Base-by-base conservation (phyloP, 1,139 yeast genomes). In the Debaryomycetaceae sp. region DNA sequence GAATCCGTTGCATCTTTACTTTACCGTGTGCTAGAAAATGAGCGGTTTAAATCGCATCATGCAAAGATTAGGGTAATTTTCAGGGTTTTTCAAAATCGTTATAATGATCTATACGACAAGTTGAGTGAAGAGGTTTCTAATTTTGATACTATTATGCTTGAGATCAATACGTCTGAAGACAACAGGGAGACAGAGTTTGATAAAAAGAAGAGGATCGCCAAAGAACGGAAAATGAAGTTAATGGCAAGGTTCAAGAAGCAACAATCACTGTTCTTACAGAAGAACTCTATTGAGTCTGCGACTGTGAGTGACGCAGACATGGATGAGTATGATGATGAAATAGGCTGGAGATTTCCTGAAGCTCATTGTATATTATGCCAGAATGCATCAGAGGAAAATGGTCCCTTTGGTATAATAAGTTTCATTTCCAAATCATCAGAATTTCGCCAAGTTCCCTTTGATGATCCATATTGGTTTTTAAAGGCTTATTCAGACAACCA, bases 291-390 rank as follows among this genome's bases (percentile, higher is more conserved):
- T 34, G 66, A 59, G 9, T 46, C 49, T 17, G 49, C 44, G n/a
- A 67, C 63, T 28, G 35, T 52, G 34, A 58, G 62, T 36, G 75
- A 68, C 31, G 55, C 58, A 6, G 76, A 70, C 33, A 68, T 69
- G 63, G 72, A 65, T 39, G 59, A 63, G 17, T 38, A 46, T 18
- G 62, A 53, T 2, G 52, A 47, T 4, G 62, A 53, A 2, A 58
- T 55, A 8, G 75, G 70, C 6, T 87, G 95, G 95, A 66, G 66
- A 31, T 88, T 78, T 52, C 95, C 96, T 0, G 85, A 81, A 32
- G 83, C 83, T 31, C 85, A 81, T 45, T 92, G 98, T 57, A 83
- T 91, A 31, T 71, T 92, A 24, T 92, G 98, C 58, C 95, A 91
- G 51, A 88, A 87, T 79, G 83, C 89, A 0, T 75, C 82, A 3